Evolutionary conservation across 441 rosid species (phyloP).

Genomic region (Euphorbia neoarborescens): DNA sequence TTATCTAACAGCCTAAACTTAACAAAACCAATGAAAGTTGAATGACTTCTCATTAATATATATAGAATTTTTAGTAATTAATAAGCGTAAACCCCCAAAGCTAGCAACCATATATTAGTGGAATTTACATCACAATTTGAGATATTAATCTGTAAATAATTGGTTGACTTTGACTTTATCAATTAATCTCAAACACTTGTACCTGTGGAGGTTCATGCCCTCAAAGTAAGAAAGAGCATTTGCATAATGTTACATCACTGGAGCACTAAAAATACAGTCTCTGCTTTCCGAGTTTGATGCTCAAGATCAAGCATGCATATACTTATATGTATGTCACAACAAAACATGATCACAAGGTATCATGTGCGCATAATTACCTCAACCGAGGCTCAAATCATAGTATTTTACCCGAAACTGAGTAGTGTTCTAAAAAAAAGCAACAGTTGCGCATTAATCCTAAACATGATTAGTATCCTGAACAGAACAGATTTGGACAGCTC

Average conservation of each 20-base stretch:
- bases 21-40: no score
- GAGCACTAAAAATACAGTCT: background rate
- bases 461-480: background rate
- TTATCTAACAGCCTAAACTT: no score
- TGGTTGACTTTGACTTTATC: no score
- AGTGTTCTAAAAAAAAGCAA: background rate
- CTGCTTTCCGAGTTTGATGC: background rate
- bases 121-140: no score
- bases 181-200: no score
- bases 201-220: no score
- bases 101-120: no score
- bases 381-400: background rate
- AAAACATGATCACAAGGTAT: background rate
- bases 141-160: no score
- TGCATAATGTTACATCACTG: background rate
- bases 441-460: background rate
- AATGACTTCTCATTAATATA: no score
- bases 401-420: background rate
- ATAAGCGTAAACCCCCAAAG: no score
- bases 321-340: background rate
- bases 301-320: background rate
- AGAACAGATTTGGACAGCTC: background rate
- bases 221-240: no score
- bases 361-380: conserved; percentile 7
- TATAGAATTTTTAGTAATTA: no score